phyloP scores from a whole-genome alignment of 352 stramenopile genomes.

The Phytopythium boreale region DNA sequence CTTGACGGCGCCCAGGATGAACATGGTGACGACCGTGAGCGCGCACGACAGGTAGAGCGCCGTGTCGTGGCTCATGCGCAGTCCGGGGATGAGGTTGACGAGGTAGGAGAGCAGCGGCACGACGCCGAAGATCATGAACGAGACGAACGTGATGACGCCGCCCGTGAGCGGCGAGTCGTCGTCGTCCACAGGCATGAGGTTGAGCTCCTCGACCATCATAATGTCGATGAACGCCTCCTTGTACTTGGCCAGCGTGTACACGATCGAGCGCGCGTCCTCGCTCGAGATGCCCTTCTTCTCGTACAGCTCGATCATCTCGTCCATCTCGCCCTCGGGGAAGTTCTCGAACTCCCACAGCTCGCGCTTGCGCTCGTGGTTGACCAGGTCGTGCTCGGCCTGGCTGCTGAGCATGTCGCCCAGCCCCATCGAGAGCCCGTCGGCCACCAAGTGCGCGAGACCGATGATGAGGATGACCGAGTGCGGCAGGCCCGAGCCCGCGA shows the following conservation, averaged over 20 bases:
- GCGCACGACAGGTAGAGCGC: conserved; percentile 92
- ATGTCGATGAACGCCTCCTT: conserved; percentile 97
- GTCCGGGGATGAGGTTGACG: conserved; percentile 72
- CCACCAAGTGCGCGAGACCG: conserved; percentile 93
- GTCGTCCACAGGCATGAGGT: conserved; percentile 93
- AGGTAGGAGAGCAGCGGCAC: conserved; percentile 94
- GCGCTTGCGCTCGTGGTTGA: conserved; percentile 89
- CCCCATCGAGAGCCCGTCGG: conserved; percentile 94
- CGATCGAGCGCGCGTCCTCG: conserved; percentile 89
- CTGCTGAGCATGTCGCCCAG: conserved; percentile 94
- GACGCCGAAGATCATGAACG: conserved; percentile 90
- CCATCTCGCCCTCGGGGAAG: conserved; percentile 94
- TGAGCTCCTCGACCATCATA: conserved; percentile 97
- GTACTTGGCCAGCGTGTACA: conserved; percentile 96
- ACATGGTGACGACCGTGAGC: conserved; percentile 92
- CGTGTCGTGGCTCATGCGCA: conserved; percentile 56
- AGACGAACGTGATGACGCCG: conserved; percentile 87
- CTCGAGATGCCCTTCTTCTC: conserved; percentile 87
- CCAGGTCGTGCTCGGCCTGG: conserved; percentile 92
- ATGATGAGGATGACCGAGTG: conserved; percentile 94
- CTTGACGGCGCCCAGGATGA: conserved; percentile 93
- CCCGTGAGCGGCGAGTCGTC: conserved; percentile 86
- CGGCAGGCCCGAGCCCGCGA: conserved; percentile 87
- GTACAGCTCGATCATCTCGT: conserved; percentile 97
- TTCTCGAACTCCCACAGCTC: conserved; percentile 96